Percentiles rank a stretch among this genome's conserved stretches.
Evolutionary conservation across 169 alveolate species (phyloP).

Genomic region (Theileria annulata): DNA sequence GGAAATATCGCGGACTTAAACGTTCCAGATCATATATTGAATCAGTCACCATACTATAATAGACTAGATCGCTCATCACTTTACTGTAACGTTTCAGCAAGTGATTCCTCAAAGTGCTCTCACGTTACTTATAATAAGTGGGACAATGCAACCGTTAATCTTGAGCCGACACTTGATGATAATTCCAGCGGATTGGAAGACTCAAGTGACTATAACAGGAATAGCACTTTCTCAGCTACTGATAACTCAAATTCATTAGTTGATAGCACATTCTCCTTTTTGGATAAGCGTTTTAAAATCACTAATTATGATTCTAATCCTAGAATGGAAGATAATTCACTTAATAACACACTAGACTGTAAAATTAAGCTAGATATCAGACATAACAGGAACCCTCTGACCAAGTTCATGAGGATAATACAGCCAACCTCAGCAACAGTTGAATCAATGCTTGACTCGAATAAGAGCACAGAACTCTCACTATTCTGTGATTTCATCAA

Average conservation of each 20-base stretch:
- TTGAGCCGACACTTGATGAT: slow-evolving; percentile 14
- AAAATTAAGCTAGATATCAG: slow-evolving; percentile 40
- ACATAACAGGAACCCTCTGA: slow-evolving; percentile 29
- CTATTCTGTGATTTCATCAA: slow-evolving; percentile 75
- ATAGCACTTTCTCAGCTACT: background rate
- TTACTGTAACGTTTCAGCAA: slow-evolving; percentile 46
- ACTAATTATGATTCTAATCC: background rate
- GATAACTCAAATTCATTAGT: too few species aligned
- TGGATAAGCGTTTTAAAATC: background rate
- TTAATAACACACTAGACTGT: background rate
- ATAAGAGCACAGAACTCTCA: slow-evolving; percentile 18
- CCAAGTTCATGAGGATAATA: slow-evolving; percentile 57
- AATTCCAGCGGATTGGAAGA: slow-evolving; percentile 15
- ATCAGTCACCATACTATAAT: slow-evolving; percentile 11
- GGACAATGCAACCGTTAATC: slow-evolving; percentile 8
- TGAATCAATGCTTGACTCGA: slow-evolving; percentile 42
- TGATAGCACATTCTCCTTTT: background rate
- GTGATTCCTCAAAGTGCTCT: slow-evolving; percentile 55
- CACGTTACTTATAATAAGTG: slow-evolving; percentile 19
- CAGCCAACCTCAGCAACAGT: slow-evolving; percentile 47
- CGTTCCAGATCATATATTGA: slow-evolving; percentile 38
- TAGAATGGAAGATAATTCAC: background rate
- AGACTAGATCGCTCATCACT: slow-evolving; percentile 37
- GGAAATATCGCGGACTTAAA: slow-evolving; percentile 60
- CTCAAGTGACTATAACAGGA: background rate